phyloP scores from a whole-genome alignment of 2,329 filamentous ascomycete genomes.

The Delphinella strobiligena region DNA sequence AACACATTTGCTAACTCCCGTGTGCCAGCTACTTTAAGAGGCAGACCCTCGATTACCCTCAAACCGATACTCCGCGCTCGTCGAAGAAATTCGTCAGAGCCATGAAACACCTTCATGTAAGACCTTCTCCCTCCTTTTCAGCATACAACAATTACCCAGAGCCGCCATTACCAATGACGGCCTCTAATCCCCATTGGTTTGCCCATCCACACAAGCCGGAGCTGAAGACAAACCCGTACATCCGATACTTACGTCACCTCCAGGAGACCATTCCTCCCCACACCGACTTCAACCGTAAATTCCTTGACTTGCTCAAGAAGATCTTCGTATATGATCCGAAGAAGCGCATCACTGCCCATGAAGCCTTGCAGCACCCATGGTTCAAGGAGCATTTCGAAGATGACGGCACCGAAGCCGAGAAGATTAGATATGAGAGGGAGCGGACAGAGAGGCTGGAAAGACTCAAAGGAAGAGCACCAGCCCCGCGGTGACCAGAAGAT shows the following conservation, averaged over 20 bases:
- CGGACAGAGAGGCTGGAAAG: constrained; percentile 6
- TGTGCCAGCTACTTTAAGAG: constrained; percentile 19
- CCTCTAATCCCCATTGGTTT: background rate
- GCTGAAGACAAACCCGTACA: constrained; percentile 2
- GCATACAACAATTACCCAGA: constrained; percentile 1
- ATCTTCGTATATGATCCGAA: constrained; percentile 59
- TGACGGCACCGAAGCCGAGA: constrained; percentile 37
- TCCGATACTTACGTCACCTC: constrained; percentile 14
- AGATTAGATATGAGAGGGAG: constrained; percentile 11
- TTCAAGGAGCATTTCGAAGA: constrained; percentile 53
- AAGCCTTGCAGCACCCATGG: constrained; percentile 55
- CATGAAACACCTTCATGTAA: constrained; percentile 52
- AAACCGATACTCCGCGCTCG: constrained; percentile 48
- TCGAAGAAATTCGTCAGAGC: constrained; percentile 55
- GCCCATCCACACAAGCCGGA: constrained; percentile 1
- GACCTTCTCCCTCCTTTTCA: constrained; percentile 14
- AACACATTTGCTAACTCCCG: constrained; percentile 1
- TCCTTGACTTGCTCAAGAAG: constrained; percentile 48
- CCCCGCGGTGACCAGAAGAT: background rate
- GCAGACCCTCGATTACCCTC: constrained; percentile 50
- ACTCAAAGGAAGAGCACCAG: too few relatives aligned
- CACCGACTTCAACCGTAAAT: constrained; percentile 48
- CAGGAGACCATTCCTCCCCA: constrained; percentile 52
- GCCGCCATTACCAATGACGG: background rate
- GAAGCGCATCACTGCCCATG: constrained; percentile 50